These are phyloP conservation scores for Phytopythium delawarense DNA, from an alignment of 352 stramenopile genomes.

Conservation along the genomic window DNA sequence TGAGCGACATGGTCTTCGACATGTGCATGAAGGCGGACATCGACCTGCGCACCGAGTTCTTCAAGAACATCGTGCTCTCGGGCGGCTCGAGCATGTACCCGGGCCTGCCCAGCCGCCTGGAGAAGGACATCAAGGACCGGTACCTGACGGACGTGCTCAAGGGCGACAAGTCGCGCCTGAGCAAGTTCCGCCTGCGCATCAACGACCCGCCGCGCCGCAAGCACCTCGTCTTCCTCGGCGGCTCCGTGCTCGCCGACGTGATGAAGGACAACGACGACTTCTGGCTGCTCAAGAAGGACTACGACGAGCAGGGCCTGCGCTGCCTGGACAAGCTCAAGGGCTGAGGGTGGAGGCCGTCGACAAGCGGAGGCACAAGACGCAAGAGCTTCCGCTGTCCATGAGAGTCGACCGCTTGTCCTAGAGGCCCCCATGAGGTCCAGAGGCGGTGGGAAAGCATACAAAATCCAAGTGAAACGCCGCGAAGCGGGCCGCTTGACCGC, in stretches of 20 bases:
- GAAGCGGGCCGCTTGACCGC: background rate
- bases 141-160: constrained; percentile 86
- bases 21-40: constrained; percentile 97
- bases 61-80: constrained; percentile 97
- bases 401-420: no score
- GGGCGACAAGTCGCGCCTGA: constrained; percentile 84
- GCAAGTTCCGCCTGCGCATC: constrained; percentile 94
- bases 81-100: constrained; percentile 95
- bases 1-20: constrained; percentile 97
- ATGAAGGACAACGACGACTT: constrained; percentile 94
- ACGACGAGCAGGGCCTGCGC: constrained; percentile 91
- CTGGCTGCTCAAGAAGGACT: constrained; percentile 94
- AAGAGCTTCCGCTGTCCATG: no score
- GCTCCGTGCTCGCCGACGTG: constrained; percentile 91
- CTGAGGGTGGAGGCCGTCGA: constrained; percentile 1
- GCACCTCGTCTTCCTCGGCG: constrained; percentile 94
- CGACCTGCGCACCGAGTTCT: constrained; percentile 94
- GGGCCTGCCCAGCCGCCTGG: constrained; percentile 90
- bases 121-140: constrained; percentile 85
- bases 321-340: constrained; percentile 79
- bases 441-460: background rate
- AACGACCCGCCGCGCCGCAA: constrained; percentile 95
- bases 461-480: no score
- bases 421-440: no score
- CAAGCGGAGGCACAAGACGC: no score